These are phyloP conservation scores for Rhododendron kiyosumense DNA, from an alignment of 148 eudicot genomes.

Conservation along the genomic window DNA sequence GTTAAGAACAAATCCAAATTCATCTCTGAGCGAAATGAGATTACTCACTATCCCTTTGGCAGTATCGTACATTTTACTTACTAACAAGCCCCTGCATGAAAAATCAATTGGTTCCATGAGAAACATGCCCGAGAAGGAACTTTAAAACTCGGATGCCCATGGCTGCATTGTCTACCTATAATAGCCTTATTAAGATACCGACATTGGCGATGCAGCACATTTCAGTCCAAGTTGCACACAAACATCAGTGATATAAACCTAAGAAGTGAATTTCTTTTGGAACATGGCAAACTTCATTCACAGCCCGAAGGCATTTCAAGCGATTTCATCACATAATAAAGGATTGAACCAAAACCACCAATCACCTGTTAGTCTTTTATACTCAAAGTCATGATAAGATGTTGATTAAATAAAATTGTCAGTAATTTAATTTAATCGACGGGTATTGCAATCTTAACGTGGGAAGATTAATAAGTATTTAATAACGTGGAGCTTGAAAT, in stretches of 20 bases:
- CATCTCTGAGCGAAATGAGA: slow-evolving; percentile 69
- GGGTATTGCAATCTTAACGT: too few species aligned
- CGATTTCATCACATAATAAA: neutral
- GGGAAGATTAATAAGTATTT: too few species aligned
- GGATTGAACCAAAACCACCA: neutral
- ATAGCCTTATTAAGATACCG: neutral
- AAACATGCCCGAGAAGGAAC: neutral
- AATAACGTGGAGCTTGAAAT: too few species aligned
- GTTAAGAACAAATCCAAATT: slow-evolving; percentile 74
- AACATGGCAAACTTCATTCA: too few species aligned
- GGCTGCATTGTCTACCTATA: neutral
- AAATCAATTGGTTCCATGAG: neutral
- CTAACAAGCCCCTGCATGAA: slow-evolving; percentile 73
- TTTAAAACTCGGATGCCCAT: neutral
- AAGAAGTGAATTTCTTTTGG: neutral
- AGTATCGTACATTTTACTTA: slow-evolving; percentile 79
- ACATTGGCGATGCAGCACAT: neutral
- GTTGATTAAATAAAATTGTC: too few species aligned
- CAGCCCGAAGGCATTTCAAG: neutral
- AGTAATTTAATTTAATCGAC: too few species aligned
- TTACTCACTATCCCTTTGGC: slow-evolving; percentile 88
- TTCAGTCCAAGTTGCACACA: neutral
- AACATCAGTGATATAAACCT: neutral
- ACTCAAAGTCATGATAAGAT: too few species aligned
- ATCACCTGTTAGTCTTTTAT: neutral